Conservation (phyloP, 2,329 filamentous ascomycete genomes). For the Magnaporthiopsis rhizophila region DNA sequence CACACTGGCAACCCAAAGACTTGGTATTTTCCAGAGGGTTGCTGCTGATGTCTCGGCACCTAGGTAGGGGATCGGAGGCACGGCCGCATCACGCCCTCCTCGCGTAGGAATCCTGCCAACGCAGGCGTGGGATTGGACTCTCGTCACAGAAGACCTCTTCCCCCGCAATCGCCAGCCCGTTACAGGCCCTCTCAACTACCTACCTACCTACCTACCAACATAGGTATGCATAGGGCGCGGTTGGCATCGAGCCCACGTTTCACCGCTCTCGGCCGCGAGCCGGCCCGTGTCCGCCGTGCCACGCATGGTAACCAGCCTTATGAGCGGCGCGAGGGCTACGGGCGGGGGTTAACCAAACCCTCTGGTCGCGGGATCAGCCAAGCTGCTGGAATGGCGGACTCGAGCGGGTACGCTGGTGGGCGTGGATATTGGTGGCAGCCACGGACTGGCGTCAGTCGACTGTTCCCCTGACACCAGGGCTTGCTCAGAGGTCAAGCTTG, state of each 20-base stretch:
- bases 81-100: conserved; percentile 23
- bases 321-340: conserved; percentile 45
- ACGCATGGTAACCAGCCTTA: conserved; percentile 47
- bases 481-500: conserved; percentile 34
- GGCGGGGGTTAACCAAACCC: no score
- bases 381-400: no score
- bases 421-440: conserved; percentile 52
- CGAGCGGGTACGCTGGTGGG: no score
- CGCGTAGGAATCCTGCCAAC: conserved; percentile 18
- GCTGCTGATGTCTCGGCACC: no score
- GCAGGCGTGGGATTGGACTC: conserved; percentile 23
- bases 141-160: conserved; percentile 42
- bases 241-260: conserved; percentile 45
- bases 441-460: conserved; percentile 49
- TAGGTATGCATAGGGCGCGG: conserved; percentile 41
- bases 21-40: no score
- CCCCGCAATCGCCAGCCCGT: conserved; percentile 40
- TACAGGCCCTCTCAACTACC: conserved; percentile 26
- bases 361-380: no score
- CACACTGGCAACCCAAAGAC: no score
- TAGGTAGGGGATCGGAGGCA: conserved; percentile 26
- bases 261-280: conserved; percentile 40
- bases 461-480: conserved; percentile 34
- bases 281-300: conserved; percentile 36
- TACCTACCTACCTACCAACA: no score